Base-by-base conservation (phyloP, 2,329 filamentous ascomycete species). In the Aspergillus hortae region DNA sequence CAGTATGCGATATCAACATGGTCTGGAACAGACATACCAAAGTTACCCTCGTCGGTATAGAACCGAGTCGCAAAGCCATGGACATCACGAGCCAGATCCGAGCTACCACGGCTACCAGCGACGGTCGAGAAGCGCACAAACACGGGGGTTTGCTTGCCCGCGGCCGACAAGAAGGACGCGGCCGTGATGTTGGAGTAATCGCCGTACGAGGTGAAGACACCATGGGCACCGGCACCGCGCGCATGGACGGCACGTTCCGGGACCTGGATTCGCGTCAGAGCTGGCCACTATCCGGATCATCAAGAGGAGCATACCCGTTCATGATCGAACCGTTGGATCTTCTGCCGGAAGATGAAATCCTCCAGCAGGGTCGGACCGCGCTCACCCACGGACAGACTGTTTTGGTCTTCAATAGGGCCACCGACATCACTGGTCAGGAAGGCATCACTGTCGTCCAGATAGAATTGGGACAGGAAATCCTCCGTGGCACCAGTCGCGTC, bases 91-190 rank as follows among this genome's bases (percentile, higher is more conserved):
- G 80, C 85, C 0, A 85, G 86, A 61, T 90, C 87, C 2, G 84
- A 80, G 59, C 84, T 87, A 27, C 87, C 88, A 12, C 83, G 77
- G 32, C 81, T 86, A 2, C 86, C 86, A 17, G 85, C 82, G 9
- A 91, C 88, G 1, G 87, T 90, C 0, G 87, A 90, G 66, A 90
- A 88, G 14, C 87, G 84, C n/a, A 86, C 75, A 61, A 89, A 89
- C 0, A 85, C 74, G 0, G 83, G 77, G 0, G 85, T 85, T 63
- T 85, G 67, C 66, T 88, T 88, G 36, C 77, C 81, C n/a, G 75
- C 67, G 2, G 69, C 65, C 6, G 65, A 67, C 14, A 89, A 71
- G 67, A 89, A 89, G 0, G 82, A 85, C 10, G 86, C 86, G 5
- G 81, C 81, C 0, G 86, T 89, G 56, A 89, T 77, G 67, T 89